Evolutionary conservation across 176 grass and related monocot species (phyloP).

Genomic region (Oryza coarctata): DNA sequence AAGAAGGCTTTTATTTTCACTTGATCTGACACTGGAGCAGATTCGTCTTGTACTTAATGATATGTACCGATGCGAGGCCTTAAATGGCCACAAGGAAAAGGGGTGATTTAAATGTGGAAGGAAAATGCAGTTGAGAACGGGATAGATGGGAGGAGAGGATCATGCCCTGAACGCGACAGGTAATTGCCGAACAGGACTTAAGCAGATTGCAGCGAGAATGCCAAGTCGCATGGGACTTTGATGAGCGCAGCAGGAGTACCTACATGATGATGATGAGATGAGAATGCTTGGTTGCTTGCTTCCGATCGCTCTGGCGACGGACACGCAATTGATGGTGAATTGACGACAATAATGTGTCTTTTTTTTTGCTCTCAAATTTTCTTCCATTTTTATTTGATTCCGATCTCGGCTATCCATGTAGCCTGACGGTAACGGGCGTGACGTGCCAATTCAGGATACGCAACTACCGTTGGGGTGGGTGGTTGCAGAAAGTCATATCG

Average conservation of each 20-base stretch:
- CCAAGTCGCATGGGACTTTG: not conserved
- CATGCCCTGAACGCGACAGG: not conserved
- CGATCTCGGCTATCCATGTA: not conserved
- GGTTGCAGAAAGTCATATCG: not conserved
- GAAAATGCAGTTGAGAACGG: constrained; percentile 43
- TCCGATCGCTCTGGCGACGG: too few species aligned
- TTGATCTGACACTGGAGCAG: constrained; percentile 7
- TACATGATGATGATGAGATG: not conserved
- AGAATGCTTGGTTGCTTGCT: not conserved
- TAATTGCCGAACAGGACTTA: not conserved
- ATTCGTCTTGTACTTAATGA: not conserved
- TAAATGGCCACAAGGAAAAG: not conserved
- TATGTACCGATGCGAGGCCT: not conserved
- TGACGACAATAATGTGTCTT: not conserved
- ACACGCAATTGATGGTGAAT: not conserved
- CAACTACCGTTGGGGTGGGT: constrained; percentile 19
- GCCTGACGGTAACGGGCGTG: not conserved
- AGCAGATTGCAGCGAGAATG: not conserved
- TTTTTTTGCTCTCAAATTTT: not conserved
- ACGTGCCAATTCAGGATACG: not conserved
- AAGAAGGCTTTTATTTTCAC: not conserved
- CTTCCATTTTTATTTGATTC: not conserved
- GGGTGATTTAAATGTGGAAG: constrained; percentile 23
- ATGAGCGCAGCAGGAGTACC: not conserved
- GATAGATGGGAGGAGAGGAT: not conserved